Percentiles rank a stretch among this genome's conserved stretches.
Conservation (phyloP, 345 rosid species). For the Bruguiera gymnorhiza region DNA sequence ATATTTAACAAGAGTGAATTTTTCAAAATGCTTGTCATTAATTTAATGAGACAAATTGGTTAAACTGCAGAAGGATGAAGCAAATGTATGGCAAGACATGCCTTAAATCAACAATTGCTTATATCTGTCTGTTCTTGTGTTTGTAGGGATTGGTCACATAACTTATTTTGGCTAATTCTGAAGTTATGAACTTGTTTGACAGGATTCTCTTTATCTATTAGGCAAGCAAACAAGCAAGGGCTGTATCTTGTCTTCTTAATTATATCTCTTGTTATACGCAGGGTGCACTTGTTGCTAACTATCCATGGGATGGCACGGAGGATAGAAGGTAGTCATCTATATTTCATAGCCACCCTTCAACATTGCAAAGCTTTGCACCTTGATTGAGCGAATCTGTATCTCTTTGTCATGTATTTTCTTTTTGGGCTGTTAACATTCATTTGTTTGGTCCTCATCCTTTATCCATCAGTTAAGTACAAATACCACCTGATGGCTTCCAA, state of each 20-base stretch:
- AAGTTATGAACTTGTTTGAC: background rate
- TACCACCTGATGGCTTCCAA: background rate
- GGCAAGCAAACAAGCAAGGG: background rate
- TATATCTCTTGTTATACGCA: slow-evolving; percentile 30
- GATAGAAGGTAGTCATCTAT: slow-evolving; percentile 53
- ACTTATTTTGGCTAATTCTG: background rate
- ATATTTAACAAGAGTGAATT: background rate
- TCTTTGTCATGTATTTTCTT: background rate
- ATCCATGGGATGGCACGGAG: slow-evolving; percentile 94
- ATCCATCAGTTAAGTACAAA: background rate
- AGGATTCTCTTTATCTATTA: background rate
- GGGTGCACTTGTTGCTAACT: slow-evolving; percentile 98
- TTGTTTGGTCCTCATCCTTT: background rate
- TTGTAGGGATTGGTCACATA: background rate
- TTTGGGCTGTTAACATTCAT: background rate
- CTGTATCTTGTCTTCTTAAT: background rate
- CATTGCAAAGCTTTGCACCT: too few relatives aligned
- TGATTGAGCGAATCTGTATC: background rate
- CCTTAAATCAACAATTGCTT: background rate
- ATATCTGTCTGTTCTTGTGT: background rate
- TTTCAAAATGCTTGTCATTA: background rate
- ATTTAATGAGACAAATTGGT: background rate
- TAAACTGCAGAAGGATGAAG: background rate
- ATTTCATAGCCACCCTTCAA: too few relatives aligned
- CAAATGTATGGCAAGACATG: background rate